Evolutionary conservation across 2,329 filamentous ascomycete species (phyloP), one percentile per base, ranked within the genome.

Genomic region (Colletotrichum sp.): DNA sequence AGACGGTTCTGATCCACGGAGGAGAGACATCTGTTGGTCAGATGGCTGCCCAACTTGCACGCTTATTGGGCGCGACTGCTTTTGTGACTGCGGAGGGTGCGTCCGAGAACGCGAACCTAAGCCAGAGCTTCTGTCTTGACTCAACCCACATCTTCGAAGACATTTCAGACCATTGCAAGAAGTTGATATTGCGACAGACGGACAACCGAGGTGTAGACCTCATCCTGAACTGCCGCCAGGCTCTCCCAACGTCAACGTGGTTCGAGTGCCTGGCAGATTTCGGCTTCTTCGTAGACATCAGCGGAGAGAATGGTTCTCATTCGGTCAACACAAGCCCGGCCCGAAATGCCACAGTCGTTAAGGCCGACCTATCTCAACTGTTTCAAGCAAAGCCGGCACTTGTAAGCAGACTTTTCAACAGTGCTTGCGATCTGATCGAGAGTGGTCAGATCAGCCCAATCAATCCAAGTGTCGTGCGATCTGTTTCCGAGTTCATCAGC

Each of bases 11-110:
- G 1, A 83, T 87, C 8, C 84, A 85, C 57, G 79, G 82, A 3
- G 85, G 79, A 3, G 78, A 84, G 8, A 83, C 84, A 8, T 83
- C 80, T 8, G 71, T 86, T 9, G 85, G 85, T 4, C 81, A 83
- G 67, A 84, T 84, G 1, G 81, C 83, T 0, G 83, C 85, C 22
- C 75, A 76, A 5, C 65, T 86, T 0, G 80, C 81, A 1, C 78
- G 81, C 32, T 60, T 76, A 8, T 63, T 80, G 5, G 83, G 83
- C 2, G 83, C 83, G 2, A 78, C 81, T 30, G 79, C 84, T 15
- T 82, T 81, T 39, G 78, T 72, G 8, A 85, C 83, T 0, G 80
- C 83, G 6, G 80, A 81, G 11, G 13, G 19, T 13, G 25, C 25
- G 25, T 25, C 25, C 25, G 25, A 25, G 25, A 25, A 25, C 25